Evolutionary conservation across 208 protist genomes (phyloP).

Genomic region (Leptomonas pyrrhocoris): DNA sequence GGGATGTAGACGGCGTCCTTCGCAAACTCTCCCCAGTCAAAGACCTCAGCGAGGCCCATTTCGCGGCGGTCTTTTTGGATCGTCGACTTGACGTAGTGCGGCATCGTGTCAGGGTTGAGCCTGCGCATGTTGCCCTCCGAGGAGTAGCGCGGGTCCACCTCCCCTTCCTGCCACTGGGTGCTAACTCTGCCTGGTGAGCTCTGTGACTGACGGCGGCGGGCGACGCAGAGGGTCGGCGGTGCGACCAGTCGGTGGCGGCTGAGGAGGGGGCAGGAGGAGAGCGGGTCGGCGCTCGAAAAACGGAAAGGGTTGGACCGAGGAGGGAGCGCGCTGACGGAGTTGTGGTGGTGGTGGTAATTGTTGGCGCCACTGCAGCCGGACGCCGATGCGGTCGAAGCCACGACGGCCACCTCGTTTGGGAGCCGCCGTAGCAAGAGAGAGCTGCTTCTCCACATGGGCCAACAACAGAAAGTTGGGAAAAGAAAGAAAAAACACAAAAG

Average conservation of each 20-base stretch:
- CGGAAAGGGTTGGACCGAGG: conserved; percentile 5
- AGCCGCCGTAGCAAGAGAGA: neutral
- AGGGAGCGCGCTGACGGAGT: neutral
- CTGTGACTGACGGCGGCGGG: conserved; percentile 69
- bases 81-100: conserved; percentile 87
- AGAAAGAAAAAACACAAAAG: neutral
- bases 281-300: neutral
- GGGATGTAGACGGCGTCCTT: conserved; percentile 90
- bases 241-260: neutral
- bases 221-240: conserved; percentile 8
- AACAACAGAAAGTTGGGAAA: neutral
- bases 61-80: conserved; percentile 90
- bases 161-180: conserved; percentile 68
- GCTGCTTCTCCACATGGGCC: conserved; percentile 13
- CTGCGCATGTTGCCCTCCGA: conserved; percentile 69
- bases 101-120: conserved; percentile 85
- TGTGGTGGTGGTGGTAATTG: neutral
- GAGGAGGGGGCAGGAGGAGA: neutral
- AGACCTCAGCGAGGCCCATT: conserved; percentile 83
- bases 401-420: neutral
- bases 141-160: conserved; percentile 76
- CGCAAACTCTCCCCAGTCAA: conserved; percentile 89
- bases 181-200: conserved; percentile 44
- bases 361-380: neutral
- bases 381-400: neutral